Evolutionary conservation across 2,329 filamentous ascomycete species (phyloP).

Genomic region (Cladosporium colombiae): DNA sequence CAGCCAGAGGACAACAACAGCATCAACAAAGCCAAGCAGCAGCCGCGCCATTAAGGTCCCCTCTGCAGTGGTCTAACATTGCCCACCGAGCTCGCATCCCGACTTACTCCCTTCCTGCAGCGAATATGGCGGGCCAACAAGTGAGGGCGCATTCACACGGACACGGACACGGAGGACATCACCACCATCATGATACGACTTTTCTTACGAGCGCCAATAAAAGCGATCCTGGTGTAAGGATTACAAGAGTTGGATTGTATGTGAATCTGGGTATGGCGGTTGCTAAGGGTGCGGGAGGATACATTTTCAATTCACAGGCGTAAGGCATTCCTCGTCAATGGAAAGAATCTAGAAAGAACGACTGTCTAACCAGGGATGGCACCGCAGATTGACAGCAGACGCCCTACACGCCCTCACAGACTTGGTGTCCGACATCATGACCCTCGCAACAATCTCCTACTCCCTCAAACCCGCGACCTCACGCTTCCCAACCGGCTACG

Average conservation of each 20-base stretch:
- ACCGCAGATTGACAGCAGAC: conserved; percentile 59
- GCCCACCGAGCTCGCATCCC: conserved; percentile 32
- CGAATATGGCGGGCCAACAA: conserved; percentile 24
- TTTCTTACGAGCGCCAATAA: conserved; percentile 81
- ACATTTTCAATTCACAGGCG: conserved; percentile 86
- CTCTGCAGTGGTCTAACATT: conserved; percentile 38
- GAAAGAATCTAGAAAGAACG: neutral
- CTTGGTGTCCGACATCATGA: conserved; percentile 91
- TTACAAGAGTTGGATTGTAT: conserved; percentile 83
- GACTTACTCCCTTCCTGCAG: neutral
- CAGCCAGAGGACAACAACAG: neutral
- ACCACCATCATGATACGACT: conserved; percentile 80
- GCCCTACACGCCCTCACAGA: conserved; percentile 95
- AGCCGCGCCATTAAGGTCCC: conserved; percentile 22
- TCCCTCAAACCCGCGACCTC: conserved; percentile 82
- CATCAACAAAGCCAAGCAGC: conserved; percentile 7
- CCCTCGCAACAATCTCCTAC: conserved; percentile 90
- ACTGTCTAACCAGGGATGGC: conserved; percentile 4
- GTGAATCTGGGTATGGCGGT: conserved; percentile 94
- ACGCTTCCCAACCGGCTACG: conserved; percentile 86
- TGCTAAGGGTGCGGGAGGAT: conserved; percentile 88
- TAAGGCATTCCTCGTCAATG: conserved; percentile 27
- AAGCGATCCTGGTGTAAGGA: conserved; percentile 89
- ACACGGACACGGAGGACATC: conserved; percentile 58
- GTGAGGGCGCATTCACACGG: conserved; percentile 42